Evolutionary conservation across 1,139 yeast species (phyloP), one percentile per base, ranked within the genome.

Genomic region (Saccharomyces uvarum): DNA sequence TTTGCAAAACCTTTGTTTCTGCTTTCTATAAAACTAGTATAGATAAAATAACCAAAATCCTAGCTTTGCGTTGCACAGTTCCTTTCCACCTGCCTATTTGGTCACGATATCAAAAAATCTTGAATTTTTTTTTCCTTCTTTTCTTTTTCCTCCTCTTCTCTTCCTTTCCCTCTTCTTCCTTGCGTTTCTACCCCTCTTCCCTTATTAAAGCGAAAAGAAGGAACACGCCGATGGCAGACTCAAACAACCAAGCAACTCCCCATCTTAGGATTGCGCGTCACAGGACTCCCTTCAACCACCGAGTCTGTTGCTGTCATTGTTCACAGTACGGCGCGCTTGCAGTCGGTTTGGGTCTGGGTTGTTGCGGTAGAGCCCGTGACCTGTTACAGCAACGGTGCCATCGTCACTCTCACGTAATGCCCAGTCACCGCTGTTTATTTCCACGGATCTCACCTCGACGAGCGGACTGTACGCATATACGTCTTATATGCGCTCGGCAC

Each of bases 141-240:
- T 5, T 38, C 19, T 24, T 38, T 38, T 24, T 24, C 44, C 19
- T 38, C 26, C 26, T n/a, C 41, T 38, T 38, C 19, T 16, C 11
- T 16, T 38, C 19, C 19, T 38, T 9, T 16, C n/a, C 14, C 44
- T 38, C 13, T 38, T 38, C 44, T 38, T 38, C 44, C 44, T 38
- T 38, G 44, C 44, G 44, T 38, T 38, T 38, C 21, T 38, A 38
- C 44, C 44, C 44, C 44, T 38, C 44, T 38, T 38, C 44, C 26
- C 44, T 38, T 38, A 28, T 11, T 11, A 9, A 3, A 24, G 44
- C 44, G 11, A 38, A 19, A 38, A 19, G 24, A 19, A 9, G 44
- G 41, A 33, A 5, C n/a, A 38, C 19, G 13, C n/a, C 26, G 24
- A 38, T 16, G 44, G 24, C 44, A 38, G 24, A 38, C n/a, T 16